A percentile compares a stretch with the other conserved stretches of the same genome.
These are phyloP conservation scores for Lentinula detonsa DNA, from an alignment of 768 basidiomycete species.

Conservation along the genomic window DNA sequence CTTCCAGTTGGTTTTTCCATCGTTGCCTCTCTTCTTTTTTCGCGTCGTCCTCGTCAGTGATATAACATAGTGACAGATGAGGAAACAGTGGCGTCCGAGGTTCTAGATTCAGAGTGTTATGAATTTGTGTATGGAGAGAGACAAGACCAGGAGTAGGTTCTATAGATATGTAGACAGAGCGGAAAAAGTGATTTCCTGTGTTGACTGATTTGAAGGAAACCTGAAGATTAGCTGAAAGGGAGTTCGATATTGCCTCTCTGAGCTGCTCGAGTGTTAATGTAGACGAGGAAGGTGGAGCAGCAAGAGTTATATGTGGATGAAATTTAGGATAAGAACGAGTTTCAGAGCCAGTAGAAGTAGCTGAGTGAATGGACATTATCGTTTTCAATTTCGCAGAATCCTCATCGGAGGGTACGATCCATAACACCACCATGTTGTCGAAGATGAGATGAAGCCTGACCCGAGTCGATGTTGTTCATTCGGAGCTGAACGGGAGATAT, in stretches of 20 bases:
- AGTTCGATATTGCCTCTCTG: constrained; percentile 30
- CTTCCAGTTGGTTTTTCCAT: constrained; percentile 37
- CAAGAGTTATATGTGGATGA: constrained; percentile 70
- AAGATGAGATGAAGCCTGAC: background rate
- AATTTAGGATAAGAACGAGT: constrained; percentile 50
- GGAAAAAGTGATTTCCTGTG: constrained; percentile 59
- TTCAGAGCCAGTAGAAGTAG: constrained; percentile 17
- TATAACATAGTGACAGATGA: constrained; percentile 72
- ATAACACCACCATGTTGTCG: constrained; percentile 40
- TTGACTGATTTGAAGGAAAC: constrained; percentile 49
- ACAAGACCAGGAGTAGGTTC: constrained; percentile 37
- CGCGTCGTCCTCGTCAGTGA: constrained; percentile 56
- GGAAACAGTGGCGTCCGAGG: constrained; percentile 55
- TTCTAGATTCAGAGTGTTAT: constrained; percentile 28
- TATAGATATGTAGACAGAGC: constrained; percentile 60
- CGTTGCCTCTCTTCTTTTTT: constrained; percentile 38
- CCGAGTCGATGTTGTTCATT: background rate
- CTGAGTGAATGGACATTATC: constrained; percentile 37
- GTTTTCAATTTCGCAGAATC: constrained; percentile 37
- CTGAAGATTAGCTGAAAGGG: constrained; percentile 24
- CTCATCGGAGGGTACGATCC: constrained; percentile 57
- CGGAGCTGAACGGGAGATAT: background rate
- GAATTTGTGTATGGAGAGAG: constrained; percentile 43
- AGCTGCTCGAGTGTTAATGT: constrained; percentile 25
- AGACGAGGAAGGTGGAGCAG: constrained; percentile 26